A percentile compares a stretch with the other conserved stretches of the same genome.
Evolutionary conservation across 2,329 filamentous ascomycete species (phyloP).

Genomic region (Botrytis tulipae): DNA sequence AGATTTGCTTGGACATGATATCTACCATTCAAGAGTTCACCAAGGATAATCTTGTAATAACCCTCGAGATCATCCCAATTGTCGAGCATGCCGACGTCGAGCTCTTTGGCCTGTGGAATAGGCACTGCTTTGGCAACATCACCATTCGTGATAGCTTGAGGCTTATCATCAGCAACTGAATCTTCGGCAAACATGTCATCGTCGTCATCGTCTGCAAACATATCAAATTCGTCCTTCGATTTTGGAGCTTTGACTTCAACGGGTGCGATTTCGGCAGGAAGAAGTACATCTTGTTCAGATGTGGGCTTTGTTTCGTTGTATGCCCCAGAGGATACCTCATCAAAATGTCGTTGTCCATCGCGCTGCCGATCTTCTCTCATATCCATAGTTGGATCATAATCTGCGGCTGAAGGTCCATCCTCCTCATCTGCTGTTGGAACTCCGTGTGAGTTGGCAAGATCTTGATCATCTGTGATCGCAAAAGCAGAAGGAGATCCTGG

Average conservation of each 20-base stretch:
- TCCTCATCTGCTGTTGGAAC: constrained; percentile 43
- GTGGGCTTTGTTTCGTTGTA: constrained; percentile 59
- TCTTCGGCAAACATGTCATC: constrained; percentile 63
- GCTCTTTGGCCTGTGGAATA: constrained; percentile 50
- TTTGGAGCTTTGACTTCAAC: constrained; percentile 44
- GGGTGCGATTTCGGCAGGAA: constrained; percentile 38
- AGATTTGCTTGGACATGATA: constrained; percentile 87
- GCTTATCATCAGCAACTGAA: constrained; percentile 42
- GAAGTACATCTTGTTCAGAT: constrained; percentile 51
- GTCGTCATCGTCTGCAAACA: constrained; percentile 81
- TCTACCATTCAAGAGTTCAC: constrained; percentile 83
- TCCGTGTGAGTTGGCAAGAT: constrained; percentile 61
- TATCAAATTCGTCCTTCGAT: constrained; percentile 69
- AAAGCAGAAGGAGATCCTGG: constrained; percentile 47
- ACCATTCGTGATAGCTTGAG: constrained; percentile 42
- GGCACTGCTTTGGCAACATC: constrained; percentile 48
- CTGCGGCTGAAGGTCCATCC: constrained; percentile 84
- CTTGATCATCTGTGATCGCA: constrained; percentile 63
- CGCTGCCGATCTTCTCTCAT: constrained; percentile 80
- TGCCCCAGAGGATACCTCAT: constrained; percentile 52
- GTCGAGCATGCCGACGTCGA: constrained; percentile 76
- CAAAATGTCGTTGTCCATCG: constrained; percentile 62
- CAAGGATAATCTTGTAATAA: constrained; percentile 92
- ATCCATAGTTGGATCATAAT: constrained; percentile 86
- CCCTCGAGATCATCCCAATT: constrained; percentile 93